Evolutionary conservation across 345 rosid species (phyloP).

Genomic region (rapeseed (Brassica napus)): DNA sequence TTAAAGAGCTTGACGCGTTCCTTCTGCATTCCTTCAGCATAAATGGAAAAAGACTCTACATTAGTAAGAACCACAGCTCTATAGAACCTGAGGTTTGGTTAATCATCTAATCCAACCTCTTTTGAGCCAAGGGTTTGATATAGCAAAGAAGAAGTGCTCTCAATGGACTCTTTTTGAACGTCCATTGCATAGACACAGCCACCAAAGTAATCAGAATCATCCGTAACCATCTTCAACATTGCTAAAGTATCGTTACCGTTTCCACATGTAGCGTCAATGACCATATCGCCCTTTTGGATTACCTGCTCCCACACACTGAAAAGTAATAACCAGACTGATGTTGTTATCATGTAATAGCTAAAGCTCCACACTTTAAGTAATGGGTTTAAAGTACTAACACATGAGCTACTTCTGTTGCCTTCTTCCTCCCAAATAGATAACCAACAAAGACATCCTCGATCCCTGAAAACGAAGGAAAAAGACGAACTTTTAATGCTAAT

Average conservation of each 20-base stretch:
- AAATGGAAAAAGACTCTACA: constrained; percentile 5
- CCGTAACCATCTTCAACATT: constrained; percentile 68
- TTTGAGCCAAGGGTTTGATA: constrained; percentile 46
- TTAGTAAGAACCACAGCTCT: not conserved
- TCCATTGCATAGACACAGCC: constrained; percentile 81
- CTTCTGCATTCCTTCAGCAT: constrained; percentile 56
- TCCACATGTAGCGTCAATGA: constrained; percentile 87
- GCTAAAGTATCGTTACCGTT: constrained; percentile 84
- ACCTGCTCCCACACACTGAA: constrained; percentile 81
- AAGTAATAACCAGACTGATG: constrained; percentile 2
- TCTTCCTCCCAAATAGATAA: constrained; percentile 76
- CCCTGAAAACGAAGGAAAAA: constrained; percentile 44
- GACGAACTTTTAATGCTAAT: not conserved
- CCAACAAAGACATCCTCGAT: constrained; percentile 66
- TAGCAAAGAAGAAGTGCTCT: constrained; percentile 55
- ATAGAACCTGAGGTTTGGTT: not conserved
- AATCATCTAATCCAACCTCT: constrained; percentile 57
- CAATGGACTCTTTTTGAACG: constrained; percentile 69
- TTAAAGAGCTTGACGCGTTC: constrained; percentile 62
- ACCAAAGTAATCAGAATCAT: constrained; percentile 44
- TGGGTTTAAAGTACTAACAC: constrained; percentile 51
- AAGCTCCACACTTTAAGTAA: not conserved
- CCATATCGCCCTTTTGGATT: constrained; percentile 67
- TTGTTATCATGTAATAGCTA: not conserved
- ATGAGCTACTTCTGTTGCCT: constrained; percentile 93